Evolutionary conservation across 768 basidiomycete species (phyloP).

Genomic region (Termitomyces sp.): DNA sequence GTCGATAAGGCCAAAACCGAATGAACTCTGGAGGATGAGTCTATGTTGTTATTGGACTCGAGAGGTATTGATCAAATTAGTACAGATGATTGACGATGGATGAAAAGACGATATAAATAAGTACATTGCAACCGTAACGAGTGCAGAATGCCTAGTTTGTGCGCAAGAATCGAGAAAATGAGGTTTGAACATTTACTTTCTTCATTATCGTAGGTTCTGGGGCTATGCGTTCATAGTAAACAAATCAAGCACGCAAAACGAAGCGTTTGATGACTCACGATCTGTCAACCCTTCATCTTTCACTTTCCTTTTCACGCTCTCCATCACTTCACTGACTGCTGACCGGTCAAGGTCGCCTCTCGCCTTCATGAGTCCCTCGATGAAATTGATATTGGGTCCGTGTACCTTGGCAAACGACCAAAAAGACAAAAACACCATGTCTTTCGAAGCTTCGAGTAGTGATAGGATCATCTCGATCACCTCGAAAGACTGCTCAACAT

Average conservation of each 20-base stretch:
- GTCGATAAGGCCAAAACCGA: constrained; percentile 44
- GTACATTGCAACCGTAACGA: constrained; percentile 2
- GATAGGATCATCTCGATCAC: constrained; percentile 79
- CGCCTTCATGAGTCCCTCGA: constrained; percentile 85
- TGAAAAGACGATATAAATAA: constrained; percentile 1
- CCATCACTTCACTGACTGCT: constrained; percentile 86
- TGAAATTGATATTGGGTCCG: constrained; percentile 88
- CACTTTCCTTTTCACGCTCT: constrained; percentile 86
- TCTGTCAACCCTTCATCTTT: constrained; percentile 82
- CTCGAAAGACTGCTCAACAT: constrained; percentile 79
- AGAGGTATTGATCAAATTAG: constrained; percentile 10
- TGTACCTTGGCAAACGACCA: constrained; percentile 92
- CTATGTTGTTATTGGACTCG: constrained; percentile 10
- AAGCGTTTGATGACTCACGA: constrained; percentile 50
- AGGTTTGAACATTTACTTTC: constrained; percentile 72
- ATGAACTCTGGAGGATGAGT: constrained; percentile 19
- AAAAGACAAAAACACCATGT: constrained; percentile 88
- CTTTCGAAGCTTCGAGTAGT: constrained; percentile 81
- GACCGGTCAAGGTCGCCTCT: constrained; percentile 90
- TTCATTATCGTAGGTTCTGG: constrained; percentile 88
- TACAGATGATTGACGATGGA: constrained; percentile 13
- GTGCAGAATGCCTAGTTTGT: constrained; percentile 22
- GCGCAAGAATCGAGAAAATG: constrained; percentile 72
- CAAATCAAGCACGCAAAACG: neutral
- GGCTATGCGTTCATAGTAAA: constrained; percentile 36